Evolutionary conservation across 306 rosid species (phyloP).

Genomic region (Albizia julibrissin): DNA sequence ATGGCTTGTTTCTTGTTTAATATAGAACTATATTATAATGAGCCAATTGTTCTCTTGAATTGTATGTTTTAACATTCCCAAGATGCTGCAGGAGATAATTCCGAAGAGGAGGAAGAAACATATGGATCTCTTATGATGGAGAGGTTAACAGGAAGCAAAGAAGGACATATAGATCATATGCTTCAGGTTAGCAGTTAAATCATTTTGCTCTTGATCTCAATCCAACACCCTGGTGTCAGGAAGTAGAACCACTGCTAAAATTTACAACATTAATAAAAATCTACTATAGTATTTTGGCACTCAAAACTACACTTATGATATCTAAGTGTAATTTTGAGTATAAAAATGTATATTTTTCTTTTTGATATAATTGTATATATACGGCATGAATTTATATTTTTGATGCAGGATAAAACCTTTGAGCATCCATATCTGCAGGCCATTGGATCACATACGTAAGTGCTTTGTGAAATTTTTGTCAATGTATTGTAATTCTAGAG

Average conservation of each 20-base stretch:
- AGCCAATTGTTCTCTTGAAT: constrained; percentile 20
- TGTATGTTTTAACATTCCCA: constrained; percentile 8
- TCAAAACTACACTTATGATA: not conserved
- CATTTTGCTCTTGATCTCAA: constrained; percentile 19
- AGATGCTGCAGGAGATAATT: constrained; percentile 48
- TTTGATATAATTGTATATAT: not conserved
- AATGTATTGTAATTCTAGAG: not conserved
- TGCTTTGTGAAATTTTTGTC: not conserved
- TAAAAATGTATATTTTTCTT: not conserved
- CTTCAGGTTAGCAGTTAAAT: constrained; percentile 68
- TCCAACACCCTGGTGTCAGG: constrained; percentile 20
- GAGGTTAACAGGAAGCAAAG: constrained; percentile 78
- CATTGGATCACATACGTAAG: constrained; percentile 92
- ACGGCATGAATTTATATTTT: constrained; percentile 17
- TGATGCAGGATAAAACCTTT: constrained; percentile 91
- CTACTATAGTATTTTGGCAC: not conserved
- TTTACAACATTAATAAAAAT: not conserved
- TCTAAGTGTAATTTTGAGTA: not conserved
- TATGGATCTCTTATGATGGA: constrained; percentile 87
- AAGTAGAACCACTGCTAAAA: constrained; percentile 16
- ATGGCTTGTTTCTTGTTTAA: constrained; percentile 17
- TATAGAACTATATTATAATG: constrained; percentile 2
- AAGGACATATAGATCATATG: constrained; percentile 86
- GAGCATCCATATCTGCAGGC: constrained; percentile 90
- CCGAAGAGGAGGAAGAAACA: constrained; percentile 60